Percentiles rank a stretch among this genome's conserved stretches.
These are phyloP conservation scores for Calocera cornea DNA, from an alignment of 768 basidiomycete genomes.

Conservation along the genomic window DNA sequence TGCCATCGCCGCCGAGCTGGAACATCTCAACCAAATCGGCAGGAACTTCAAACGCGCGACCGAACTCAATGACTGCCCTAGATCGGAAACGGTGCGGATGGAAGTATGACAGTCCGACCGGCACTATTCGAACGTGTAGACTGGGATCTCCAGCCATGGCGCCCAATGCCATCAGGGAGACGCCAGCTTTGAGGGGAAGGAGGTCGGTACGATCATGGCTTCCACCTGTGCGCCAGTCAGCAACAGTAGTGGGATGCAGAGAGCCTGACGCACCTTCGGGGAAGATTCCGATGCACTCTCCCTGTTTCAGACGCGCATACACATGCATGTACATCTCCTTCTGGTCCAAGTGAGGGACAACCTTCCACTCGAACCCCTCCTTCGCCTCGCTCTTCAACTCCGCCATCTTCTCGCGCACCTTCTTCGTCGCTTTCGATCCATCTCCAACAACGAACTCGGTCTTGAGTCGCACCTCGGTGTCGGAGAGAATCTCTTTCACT, in stretches of 20 bases:
- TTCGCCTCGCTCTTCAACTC: constrained; percentile 44
- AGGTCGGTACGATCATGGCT: constrained; percentile 96
- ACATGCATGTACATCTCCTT: constrained; percentile 88
- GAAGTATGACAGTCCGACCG: constrained; percentile 54
- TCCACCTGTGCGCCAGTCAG: constrained; percentile 47
- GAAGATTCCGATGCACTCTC: constrained; percentile 90
- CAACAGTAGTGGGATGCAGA: background rate
- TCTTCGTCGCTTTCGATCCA: constrained; percentile 54
- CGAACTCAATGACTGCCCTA: constrained; percentile 94
- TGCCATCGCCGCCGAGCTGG: constrained; percentile 72
- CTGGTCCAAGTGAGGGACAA: constrained; percentile 81
- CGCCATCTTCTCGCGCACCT: constrained; percentile 50
- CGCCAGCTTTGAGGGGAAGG: constrained; percentile 95
- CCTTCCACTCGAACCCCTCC: constrained; percentile 64
- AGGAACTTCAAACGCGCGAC: constrained; percentile 77
- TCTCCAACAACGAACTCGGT: constrained; percentile 70
- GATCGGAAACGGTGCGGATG: constrained; percentile 80
- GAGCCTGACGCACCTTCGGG: constrained; percentile 65
- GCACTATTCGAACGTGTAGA: constrained; percentile 77
- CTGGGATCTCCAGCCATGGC: constrained; percentile 87
- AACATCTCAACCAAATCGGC: constrained; percentile 76
- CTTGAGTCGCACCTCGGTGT: constrained; percentile 72
- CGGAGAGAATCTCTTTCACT: constrained; percentile 76
- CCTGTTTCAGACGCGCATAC: constrained; percentile 70
- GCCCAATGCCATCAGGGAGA: constrained; percentile 93